A percentile compares a stretch with the other conserved stretches of the same genome.
Evolutionary conservation across 2,329 filamentous ascomycete species (phyloP).

Genomic region (Daldinia sp.): DNA sequence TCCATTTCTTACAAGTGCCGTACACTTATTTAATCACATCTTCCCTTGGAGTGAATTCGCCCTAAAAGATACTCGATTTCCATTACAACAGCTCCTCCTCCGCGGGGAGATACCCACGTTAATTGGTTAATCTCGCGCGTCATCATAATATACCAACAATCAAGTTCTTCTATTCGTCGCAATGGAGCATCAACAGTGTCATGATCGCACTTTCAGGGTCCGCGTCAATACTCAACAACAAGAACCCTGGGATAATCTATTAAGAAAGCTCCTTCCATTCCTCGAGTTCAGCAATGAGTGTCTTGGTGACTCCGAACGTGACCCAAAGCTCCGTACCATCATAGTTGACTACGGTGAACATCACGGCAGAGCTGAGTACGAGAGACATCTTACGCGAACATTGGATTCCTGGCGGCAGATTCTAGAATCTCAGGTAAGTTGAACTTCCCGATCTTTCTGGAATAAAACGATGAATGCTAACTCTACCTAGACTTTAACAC

Average conservation of each 20-base stretch:
- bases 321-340: background rate
- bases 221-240: background rate
- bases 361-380: background rate
- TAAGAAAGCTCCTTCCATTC: background rate
- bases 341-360: background rate
- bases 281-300: background rate
- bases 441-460: too few relatives aligned
- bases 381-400: too few relatives aligned
- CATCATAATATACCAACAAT: background rate
- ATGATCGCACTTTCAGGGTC: background rate
- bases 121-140: background rate
- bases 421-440: background rate
- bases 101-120: background rate
- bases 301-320: background rate
- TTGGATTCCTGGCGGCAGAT: background rate
- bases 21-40: too few relatives aligned
- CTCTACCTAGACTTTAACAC: background rate
- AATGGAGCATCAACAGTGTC: background rate
- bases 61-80: too few relatives aligned
- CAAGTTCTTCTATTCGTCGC: background rate
- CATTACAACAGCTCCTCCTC: too few relatives aligned
- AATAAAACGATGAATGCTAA: background rate
- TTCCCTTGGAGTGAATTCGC: too few relatives aligned
- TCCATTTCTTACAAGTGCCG: too few relatives aligned
- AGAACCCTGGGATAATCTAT: background rate